These are phyloP conservation scores for Phoma sp. DNA, from an alignment of 2,329 filamentous ascomycete genomes.

Conservation along the genomic window DNA sequence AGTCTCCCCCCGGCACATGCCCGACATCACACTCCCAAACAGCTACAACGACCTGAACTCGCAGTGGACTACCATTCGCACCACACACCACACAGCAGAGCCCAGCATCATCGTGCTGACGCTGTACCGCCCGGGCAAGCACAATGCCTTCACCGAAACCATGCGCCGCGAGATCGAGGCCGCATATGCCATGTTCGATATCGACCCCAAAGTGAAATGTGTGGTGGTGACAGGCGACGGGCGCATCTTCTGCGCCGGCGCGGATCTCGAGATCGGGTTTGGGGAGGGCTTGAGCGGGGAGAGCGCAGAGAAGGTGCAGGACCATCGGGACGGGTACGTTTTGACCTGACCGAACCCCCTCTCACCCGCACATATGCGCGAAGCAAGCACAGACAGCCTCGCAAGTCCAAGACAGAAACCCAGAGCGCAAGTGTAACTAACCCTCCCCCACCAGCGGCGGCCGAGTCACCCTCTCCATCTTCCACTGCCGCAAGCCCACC, in stretches of 20 bases:
- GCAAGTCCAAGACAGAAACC: too few relatives aligned
- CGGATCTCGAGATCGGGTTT: slow-evolving; percentile 62
- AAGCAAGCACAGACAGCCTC: too few relatives aligned
- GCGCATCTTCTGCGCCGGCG: slow-evolving; percentile 61
- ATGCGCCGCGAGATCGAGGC: slow-evolving; percentile 68
- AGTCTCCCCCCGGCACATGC: slow-evolving; percentile 26
- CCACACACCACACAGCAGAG: slow-evolving; percentile 48
- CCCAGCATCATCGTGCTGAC: slow-evolving; percentile 67
- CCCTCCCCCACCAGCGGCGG: slow-evolving; percentile 45
- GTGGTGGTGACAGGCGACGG: slow-evolving; percentile 62
- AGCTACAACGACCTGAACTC: slow-evolving; percentile 50
- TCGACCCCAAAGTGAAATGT: slow-evolving; percentile 61
- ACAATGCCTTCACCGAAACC: slow-evolving; percentile 71
- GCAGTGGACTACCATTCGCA: slow-evolving; percentile 43
- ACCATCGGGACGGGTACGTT: slow-evolving; percentile 61
- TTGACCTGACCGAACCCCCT: neutral
- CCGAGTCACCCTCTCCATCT: slow-evolving; percentile 59
- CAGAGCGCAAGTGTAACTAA: neutral
- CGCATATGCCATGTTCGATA: slow-evolving; percentile 59
- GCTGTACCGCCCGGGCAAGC: slow-evolving; percentile 67
- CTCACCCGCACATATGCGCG: neutral
- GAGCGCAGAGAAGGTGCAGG: slow-evolving; percentile 49
- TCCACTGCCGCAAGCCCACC: slow-evolving; percentile 62
- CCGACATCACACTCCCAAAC: slow-evolving; percentile 37
- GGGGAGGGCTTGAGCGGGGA: slow-evolving; percentile 47